A percentile compares a stretch with the other conserved stretches of the same genome.
These are phyloP conservation scores for Pecoramyces ruminantium DNA, from an alignment of 192 early-diverging fungal genomes.

Conservation along the genomic window DNA sequence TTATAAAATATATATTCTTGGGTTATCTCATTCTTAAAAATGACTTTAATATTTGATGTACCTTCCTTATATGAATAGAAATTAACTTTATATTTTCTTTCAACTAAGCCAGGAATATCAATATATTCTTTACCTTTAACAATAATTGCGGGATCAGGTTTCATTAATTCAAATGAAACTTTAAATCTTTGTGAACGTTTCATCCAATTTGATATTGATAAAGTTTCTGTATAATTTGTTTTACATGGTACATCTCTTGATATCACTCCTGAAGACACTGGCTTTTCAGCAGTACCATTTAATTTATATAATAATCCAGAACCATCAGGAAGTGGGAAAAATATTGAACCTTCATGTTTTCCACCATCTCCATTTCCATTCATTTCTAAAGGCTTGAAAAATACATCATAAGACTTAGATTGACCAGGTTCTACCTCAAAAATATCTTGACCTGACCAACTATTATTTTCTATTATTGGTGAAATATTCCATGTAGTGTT, in stretches of 20 bases:
- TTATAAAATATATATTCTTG: constrained; percentile 38
- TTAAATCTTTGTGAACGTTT: constrained; percentile 28
- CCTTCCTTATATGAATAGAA: constrained; percentile 45
- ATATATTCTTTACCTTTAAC: constrained; percentile 39
- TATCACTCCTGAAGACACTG: constrained; percentile 21
- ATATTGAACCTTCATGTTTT: constrained; percentile 36
- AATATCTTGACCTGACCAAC: constrained; percentile 27
- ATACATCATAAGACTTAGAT: constrained; percentile 30
- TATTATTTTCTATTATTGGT: constrained; percentile 40
- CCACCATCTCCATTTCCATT: constrained; percentile 12
- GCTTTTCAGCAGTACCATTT: constrained; percentile 34
- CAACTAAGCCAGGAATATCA: constrained; percentile 23
- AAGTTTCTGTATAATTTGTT: constrained; percentile 26
- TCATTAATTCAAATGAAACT: constrained; percentile 25
- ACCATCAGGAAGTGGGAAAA: constrained; percentile 44
- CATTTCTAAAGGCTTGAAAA: constrained; percentile 28
- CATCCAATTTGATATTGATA: constrained; percentile 33
- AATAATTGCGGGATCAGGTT: constrained; percentile 33
- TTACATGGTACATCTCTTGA: constrained; percentile 37
- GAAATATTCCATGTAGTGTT: constrained; percentile 25
- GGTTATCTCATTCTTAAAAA: constrained; percentile 38
- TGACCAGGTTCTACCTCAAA: constrained; percentile 36
- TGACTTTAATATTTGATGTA: constrained; percentile 21
- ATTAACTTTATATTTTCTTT: constrained; percentile 35
- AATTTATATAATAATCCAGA: constrained; percentile 39